Evolutionary conservation across 2,329 filamentous ascomycete genomes (phyloP).

Genomic region (Verticillium longisporum): DNA sequence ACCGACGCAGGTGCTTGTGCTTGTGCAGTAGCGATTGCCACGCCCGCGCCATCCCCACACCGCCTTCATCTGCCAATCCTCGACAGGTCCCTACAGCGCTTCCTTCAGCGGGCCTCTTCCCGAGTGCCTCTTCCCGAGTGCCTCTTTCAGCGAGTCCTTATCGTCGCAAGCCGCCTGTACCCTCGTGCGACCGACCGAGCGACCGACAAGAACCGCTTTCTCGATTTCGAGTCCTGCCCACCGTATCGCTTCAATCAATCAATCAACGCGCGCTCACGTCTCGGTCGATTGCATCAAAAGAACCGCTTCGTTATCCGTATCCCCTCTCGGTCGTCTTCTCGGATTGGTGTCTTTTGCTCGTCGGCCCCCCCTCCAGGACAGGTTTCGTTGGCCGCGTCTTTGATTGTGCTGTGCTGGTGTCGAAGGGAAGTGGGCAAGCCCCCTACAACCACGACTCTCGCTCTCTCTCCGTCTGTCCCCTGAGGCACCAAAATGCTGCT

Average conservation of each 20-base stretch:
- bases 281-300: neutral
- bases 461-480: neutral
- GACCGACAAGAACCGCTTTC: neutral
- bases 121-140: neutral
- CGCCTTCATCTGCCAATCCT: neutral
- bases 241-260: neutral
- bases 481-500: conserved; percentile 21
- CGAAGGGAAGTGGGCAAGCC: neutral
- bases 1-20: conserved; percentile 7
- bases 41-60: conserved; percentile 5
- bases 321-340: neutral
- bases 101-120: no score
- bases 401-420: neutral
- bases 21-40: conserved; percentile 13
- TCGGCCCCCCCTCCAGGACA: neutral
- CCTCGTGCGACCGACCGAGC: neutral
- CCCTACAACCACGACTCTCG: neutral
- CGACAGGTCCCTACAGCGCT: no score
- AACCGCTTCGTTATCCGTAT: neutral
- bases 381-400: neutral
- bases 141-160: neutral
- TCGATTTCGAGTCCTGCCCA: neutral
- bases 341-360: neutral
- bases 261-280: neutral
- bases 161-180: neutral